These are phyloP conservation scores for Pogostemon cablin DNA, from an alignment of 257 asterid species.

Conservation along the genomic window DNA sequence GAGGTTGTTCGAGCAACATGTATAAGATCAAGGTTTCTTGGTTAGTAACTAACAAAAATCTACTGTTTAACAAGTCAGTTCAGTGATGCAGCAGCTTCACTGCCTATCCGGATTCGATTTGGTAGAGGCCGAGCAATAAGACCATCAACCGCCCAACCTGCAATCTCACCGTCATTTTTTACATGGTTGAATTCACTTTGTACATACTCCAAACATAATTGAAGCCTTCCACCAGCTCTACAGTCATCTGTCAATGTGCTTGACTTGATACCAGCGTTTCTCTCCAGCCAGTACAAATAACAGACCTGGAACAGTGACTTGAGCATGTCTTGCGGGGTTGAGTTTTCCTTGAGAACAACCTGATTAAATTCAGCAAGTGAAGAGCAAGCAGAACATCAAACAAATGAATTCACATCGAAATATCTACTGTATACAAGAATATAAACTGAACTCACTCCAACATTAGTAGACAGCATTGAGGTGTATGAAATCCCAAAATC, in stretches of 20 bases:
- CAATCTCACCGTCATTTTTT: conserved; percentile 65
- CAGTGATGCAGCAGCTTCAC: conserved; percentile 37
- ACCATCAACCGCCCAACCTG: conserved; percentile 80
- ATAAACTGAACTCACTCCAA: background rate
- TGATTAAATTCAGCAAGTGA: conserved; percentile 39
- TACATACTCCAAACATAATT: conserved; percentile 71
- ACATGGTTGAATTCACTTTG: conserved; percentile 75
- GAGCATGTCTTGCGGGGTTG: conserved; percentile 81
- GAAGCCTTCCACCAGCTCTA: conserved; percentile 80
- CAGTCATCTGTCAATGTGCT: conserved; percentile 63
- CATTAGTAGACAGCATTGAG: background rate
- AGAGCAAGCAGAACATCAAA: conserved; percentile 7
- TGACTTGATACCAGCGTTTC: conserved; percentile 73
- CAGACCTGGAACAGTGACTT: conserved; percentile 83
- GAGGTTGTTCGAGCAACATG: background rate
- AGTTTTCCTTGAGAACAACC: conserved; percentile 87
- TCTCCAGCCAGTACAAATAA: conserved; percentile 90
- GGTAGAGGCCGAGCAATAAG: conserved; percentile 91
- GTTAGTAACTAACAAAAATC: background rate
- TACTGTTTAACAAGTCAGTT: conserved; percentile 33
- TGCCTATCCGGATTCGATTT: conserved; percentile 57
- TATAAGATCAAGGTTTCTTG: conserved; percentile 16
- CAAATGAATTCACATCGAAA: background rate
- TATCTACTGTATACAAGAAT: conserved; percentile 1
- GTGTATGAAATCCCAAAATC: background rate